phyloP scores from a whole-genome alignment of 2,329 filamentous ascomycete species.

The Fusarium sp. region DNA sequence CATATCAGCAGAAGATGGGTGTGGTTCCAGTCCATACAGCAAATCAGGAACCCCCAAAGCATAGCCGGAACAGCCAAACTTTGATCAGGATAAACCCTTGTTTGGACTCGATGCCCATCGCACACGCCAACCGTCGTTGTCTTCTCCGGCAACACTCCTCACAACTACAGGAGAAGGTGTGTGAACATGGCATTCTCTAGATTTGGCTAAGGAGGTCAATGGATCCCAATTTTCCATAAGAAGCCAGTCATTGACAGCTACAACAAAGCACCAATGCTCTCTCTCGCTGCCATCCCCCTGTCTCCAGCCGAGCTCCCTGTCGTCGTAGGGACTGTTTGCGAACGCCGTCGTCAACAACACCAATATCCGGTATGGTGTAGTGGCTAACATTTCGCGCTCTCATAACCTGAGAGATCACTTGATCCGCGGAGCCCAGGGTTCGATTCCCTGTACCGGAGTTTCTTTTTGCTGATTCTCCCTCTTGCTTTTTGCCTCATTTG shows the following conservation, averaged over 20 bases:
- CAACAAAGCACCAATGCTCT: background rate
- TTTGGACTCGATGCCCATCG: background rate
- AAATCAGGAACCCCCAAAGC: background rate
- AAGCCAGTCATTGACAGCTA: background rate
- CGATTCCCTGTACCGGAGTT: constrained; percentile 22
- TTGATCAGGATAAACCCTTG: background rate
- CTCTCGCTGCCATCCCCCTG: background rate
- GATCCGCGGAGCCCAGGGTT: constrained; percentile 32
- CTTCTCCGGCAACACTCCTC: background rate
- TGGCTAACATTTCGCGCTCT: constrained; percentile 38
- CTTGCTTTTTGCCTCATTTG: background rate
- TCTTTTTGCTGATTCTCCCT: background rate
- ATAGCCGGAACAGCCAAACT: background rate
- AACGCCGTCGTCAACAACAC: background rate
- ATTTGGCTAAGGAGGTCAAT: too few relatives aligned
- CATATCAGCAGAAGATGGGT: background rate
- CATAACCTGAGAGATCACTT: constrained; percentile 3
- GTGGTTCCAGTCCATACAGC: background rate
- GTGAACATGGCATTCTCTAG: background rate
- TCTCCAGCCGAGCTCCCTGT: background rate
- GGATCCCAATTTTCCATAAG: background rate
- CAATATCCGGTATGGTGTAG: constrained; percentile 45
- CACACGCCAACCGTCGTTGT: background rate
- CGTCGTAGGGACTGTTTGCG: background rate
- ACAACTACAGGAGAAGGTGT: background rate